These are phyloP conservation scores for Biscutella laevigata DNA, from an alignment of 441 rosid genomes.

Conservation along the genomic window DNA sequence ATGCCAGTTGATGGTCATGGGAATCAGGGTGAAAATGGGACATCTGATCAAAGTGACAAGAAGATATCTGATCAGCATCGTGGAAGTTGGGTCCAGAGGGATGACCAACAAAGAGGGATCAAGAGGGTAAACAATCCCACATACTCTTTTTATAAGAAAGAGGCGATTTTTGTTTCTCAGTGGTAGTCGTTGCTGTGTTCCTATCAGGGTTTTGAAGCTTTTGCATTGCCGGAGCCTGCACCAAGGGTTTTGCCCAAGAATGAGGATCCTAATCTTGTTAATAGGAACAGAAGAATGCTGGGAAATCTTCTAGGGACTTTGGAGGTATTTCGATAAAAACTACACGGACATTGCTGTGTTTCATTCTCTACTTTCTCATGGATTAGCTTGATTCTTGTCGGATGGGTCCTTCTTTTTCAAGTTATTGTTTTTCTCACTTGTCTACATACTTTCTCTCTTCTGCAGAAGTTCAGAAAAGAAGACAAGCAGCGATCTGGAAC, in stretches of 20 bases:
- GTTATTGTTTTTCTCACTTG: neutral
- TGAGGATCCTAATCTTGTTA: slow-evolving; percentile 86
- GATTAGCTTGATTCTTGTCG: neutral
- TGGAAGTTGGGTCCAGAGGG: slow-evolving; percentile 50
- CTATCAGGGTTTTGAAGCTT: slow-evolving; percentile 39
- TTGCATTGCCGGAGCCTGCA: slow-evolving; percentile 43
- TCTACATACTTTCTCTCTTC: slow-evolving; percentile 10
- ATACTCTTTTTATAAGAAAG: neutral
- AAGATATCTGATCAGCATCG: slow-evolving; percentile 33
- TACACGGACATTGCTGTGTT: neutral
- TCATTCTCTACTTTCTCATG: neutral
- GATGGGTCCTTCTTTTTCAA: neutral
- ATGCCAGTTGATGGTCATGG: slow-evolving; percentile 23
- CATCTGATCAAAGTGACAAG: slow-evolving; percentile 28
- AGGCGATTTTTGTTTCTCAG: neutral
- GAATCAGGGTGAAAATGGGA: slow-evolving; percentile 32
- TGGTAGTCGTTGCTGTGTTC: neutral
- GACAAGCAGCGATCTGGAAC: slow-evolving; percentile 76
- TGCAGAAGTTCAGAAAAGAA: slow-evolving; percentile 90
- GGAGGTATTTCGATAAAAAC: slow-evolving; percentile 52
- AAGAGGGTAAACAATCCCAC: slow-evolving; percentile 35
- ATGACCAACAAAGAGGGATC: slow-evolving; percentile 37
- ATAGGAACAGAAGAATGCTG: slow-evolving; percentile 84
- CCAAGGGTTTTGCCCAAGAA: slow-evolving; percentile 82
- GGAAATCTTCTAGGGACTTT: slow-evolving; percentile 92